phyloP scores from a whole-genome alignment of 768 basidiomycete species.

The Tephrocybe sp. region DNA sequence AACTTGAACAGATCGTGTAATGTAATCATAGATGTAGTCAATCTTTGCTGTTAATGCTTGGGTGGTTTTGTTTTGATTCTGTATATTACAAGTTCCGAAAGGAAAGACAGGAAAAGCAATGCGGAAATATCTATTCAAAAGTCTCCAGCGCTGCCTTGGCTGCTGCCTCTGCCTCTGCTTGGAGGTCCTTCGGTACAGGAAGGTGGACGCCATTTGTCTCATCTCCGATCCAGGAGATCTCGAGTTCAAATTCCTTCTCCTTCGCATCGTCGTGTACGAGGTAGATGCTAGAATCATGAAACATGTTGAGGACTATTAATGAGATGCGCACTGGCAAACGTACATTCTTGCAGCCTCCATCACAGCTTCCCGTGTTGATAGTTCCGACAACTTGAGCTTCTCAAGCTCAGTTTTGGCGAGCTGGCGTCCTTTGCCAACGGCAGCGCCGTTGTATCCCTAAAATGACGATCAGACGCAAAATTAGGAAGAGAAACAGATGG shows the following conservation, averaged over 20 bases:
- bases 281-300: constrained; percentile 69
- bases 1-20: constrained; percentile 90
- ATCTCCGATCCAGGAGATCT: constrained; percentile 93
- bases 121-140: constrained; percentile 36
- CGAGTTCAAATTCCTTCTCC: constrained; percentile 97
- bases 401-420: constrained; percentile 98
- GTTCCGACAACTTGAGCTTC: constrained; percentile 84
- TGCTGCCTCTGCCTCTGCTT: constrained; percentile 81
- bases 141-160: constrained; percentile 84
- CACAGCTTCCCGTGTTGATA: constrained; percentile 84
- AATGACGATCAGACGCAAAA: not conserved
- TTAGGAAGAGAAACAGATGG: not conserved
- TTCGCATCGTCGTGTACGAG: constrained; percentile 97
- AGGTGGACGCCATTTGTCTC: constrained; percentile 81
- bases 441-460: constrained; percentile 93
- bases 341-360: constrained; percentile 95
- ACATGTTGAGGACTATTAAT: not conserved
- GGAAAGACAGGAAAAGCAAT: constrained; percentile 15
- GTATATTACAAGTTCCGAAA: constrained; percentile 11
- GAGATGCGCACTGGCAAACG: constrained; percentile 26
- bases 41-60: not conserved
- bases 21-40: constrained; percentile 33
- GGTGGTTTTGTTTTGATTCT: constrained; percentile 5
- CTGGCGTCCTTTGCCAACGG: constrained; percentile 98
- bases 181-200: constrained; percentile 82